Evolutionary conservation across 768 basidiomycete genomes (phyloP).

Genomic region (Suillus clintonianus): DNA sequence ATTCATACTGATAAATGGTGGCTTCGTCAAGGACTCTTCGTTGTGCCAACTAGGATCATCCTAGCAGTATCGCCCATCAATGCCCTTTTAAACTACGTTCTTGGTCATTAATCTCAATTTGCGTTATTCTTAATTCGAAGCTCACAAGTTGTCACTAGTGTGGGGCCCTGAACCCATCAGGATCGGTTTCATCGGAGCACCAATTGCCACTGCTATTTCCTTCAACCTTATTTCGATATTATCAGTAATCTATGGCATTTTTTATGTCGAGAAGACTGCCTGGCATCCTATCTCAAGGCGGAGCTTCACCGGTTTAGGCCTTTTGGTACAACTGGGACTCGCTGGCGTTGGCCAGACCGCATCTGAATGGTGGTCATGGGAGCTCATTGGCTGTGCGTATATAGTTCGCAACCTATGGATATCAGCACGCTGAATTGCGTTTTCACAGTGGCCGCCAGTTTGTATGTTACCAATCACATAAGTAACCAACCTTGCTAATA

Average conservation of each 20-base stretch:
- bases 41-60: conserved; percentile 82
- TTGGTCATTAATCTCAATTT: conserved; percentile 57
- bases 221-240: conserved; percentile 79
- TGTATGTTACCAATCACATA: conserved; percentile 32
- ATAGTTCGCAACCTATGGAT: neutral
- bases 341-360: conserved; percentile 85
- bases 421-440: neutral
- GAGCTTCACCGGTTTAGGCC: conserved; percentile 68
- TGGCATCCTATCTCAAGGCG: conserved; percentile 76
- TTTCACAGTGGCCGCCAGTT: conserved; percentile 50
- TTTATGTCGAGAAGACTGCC: conserved; percentile 65
- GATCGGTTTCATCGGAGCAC: conserved; percentile 91
- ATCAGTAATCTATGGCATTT: conserved; percentile 64
- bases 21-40: conserved; percentile 57
- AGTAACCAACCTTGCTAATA: conserved; percentile 7
- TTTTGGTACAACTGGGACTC: conserved; percentile 74
- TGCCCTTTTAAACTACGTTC: conserved; percentile 75
- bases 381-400: conserved; percentile 60
- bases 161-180: conserved; percentile 78
- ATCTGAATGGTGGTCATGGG: conserved; percentile 98
- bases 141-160: conserved; percentile 40
- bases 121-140: neutral
- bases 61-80: conserved; percentile 86
- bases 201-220: conserved; percentile 84
- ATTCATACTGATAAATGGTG: neutral